Conservation (phyloP, 371 early-diverging fungal genomes). For the Racocetra persica region DNA sequence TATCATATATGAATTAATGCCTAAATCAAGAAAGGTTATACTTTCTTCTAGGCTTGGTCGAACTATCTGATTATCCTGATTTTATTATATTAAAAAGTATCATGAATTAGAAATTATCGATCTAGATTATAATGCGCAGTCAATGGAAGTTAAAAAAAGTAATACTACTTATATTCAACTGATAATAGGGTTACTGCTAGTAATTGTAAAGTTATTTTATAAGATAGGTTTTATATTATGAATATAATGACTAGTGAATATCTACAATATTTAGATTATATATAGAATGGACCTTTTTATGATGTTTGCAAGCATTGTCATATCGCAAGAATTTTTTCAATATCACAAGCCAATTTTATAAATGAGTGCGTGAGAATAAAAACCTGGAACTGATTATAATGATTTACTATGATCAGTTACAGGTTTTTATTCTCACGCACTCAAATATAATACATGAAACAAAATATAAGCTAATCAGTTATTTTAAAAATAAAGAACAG, state of each 20-base stretch:
- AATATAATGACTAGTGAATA: background rate
- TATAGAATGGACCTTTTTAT: background rate
- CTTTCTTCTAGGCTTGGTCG: conserved; percentile 18
- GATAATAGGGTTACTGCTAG: conserved; percentile 2
- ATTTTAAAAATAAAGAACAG: conserved; percentile 35
- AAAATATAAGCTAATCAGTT: conserved; percentile 6
- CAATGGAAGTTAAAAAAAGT: background rate
- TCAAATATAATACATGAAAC: background rate
- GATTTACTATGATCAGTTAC: no score
- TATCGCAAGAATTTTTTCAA: background rate
- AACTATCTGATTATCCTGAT: background rate
- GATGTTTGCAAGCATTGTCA: conserved; percentile 21
- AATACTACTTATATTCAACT: background rate
- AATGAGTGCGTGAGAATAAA: no score
- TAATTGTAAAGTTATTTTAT: background rate
- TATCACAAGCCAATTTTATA: background rate
- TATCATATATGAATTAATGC: background rate
- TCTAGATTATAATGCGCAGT: background rate
- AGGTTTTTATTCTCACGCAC: no score
- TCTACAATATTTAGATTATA: background rate
- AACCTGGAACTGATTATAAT: no score
- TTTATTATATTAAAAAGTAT: conserved; percentile 21
- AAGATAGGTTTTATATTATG: background rate
- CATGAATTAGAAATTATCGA: background rate
- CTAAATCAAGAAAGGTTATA: conserved; percentile 13